Evolutionary conservation across 441 rosid species (phyloP).

Genomic region (Gossypium aridum): DNA sequence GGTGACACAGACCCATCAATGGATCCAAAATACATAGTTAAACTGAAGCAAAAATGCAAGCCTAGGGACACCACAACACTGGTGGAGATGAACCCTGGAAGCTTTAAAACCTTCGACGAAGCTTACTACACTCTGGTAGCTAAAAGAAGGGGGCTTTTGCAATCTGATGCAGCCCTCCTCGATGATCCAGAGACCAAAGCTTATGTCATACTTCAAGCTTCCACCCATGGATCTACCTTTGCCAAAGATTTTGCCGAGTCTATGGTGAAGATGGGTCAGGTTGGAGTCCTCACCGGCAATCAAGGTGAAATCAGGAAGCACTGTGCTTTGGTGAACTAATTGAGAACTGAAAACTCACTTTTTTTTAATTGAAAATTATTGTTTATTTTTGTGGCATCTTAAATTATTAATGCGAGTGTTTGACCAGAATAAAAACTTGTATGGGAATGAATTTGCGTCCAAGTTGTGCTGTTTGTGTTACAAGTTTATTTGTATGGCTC

Average conservation of each 20-base stretch:
- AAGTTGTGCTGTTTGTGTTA: not conserved
- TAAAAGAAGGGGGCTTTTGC: slow-evolving; percentile 34
- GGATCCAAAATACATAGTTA: slow-evolving; percentile 23
- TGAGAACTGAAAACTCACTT: not conserved
- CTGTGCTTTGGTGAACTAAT: slow-evolving; percentile 18
- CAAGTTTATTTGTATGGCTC: not conserved
- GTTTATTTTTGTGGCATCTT: not conserved
- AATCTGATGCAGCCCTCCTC: slow-evolving; percentile 31
- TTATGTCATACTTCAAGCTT: slow-evolving; percentile 4
- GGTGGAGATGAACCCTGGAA: slow-evolving; percentile 35
- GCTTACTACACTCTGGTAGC: slow-evolving; percentile 31
- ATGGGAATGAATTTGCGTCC: not conserved
- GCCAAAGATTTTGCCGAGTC: slow-evolving; percentile 37
- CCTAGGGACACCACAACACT: slow-evolving; percentile 15
- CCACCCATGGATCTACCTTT: slow-evolving; percentile 12
- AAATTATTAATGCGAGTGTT: not conserved
- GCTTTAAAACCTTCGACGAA: slow-evolving; percentile 24
- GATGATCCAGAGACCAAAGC: slow-evolving; percentile 16
- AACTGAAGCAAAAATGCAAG: slow-evolving; percentile 22
- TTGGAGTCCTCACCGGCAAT: slow-evolving; percentile 31
- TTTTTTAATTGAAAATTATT: not conserved
- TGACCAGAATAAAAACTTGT: not conserved
- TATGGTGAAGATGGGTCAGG: slow-evolving; percentile 49
- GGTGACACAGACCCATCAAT: slow-evolving; percentile 16
- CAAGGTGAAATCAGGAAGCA: slow-evolving; percentile 49